Base-by-base conservation (phyloP, 768 basidiomycete genomes). In the Tremella fuciformis region DNA sequence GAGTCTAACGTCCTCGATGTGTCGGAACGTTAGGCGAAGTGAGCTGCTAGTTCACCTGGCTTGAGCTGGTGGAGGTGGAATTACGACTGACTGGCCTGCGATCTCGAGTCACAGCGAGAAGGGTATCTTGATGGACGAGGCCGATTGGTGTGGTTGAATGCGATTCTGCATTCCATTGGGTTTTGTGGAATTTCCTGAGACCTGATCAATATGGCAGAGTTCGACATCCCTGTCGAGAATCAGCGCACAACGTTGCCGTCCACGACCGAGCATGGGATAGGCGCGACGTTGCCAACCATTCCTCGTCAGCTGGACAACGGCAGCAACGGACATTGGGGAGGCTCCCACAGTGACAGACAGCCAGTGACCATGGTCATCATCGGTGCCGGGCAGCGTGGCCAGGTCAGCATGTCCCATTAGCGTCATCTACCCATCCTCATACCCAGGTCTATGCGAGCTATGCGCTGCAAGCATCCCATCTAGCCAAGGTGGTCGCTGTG, bases 301-400 rank as follows among this genome's bases (percentile, higher is more conserved):
- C 13, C 29, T 11, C 29, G 29, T 34, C 29, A 34, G 29, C 29
- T 34, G 6, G 29, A 21, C 22, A 37, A 21, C 13, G 26, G 44
- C 29, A 34, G 48, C n/a, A 38, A 38, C 25, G 22, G 37, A 16
- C 9, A 60, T 2, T 34, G 29, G 11, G 4, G 6, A 34, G 29
- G 4, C 29, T 34, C 29, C 29, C 29, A 4, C 29, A 34, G 29
- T 11, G 29, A 34, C 6, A 34, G 29, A 34, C 6, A 61, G 18
- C 39, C 37, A n/a, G 60, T 67, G n/a, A 91, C 88, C 0, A 65
- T 92, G 37, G 89, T 84, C 13, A 79, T 92, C 59, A 76, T 93
- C 29, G 91, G 91, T 18, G 89, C 88, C 66, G 91, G 91, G 6
- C 85, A 88, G 72, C 84, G 91, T 55, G 91, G 90, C 53, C 82